Base-by-base conservation (phyloP, 352 stramenopile species). In the Phytophthora ohioensis region DNA sequence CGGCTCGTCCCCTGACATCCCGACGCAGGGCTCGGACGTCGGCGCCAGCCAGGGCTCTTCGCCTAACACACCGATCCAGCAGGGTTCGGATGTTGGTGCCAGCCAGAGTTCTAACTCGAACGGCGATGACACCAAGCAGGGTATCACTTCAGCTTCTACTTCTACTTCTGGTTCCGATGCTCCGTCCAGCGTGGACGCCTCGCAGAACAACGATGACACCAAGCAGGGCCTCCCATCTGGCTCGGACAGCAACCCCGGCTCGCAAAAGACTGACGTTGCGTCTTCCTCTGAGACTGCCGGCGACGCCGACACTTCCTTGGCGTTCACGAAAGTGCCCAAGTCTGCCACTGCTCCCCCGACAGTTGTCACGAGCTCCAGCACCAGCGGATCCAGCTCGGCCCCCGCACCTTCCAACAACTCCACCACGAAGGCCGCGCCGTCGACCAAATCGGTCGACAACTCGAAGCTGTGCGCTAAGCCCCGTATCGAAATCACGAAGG, bases 391-490 rank as follows among this genome's bases (percentile, higher is more conserved):
- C n/a, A 13, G 51, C 21, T 27, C 21, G 21, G 21, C 1, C 1
- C 21, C 21, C 21, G 51, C 57, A 4, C 53, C 31, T 15, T 61
- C 58, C 31, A 70, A 15, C 27, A 56, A 54, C 38, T 49, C 57
- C 46, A 66, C 64, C 7, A 43, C 64, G 34, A 30, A 48, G 9
- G 2, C 65, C 5, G 54, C 60, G 9, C 34, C 67, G 4, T 62
- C 32, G 21, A 47, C 15, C 0, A 21, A 12, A 9, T 58, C 63
- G 5, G 31, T 3, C 3, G 45, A 56, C 36, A 69, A 76, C 58
- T 67, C 64, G 15, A 78, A 80, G 55, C 76, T 90, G 5, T 90
- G 82, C 45, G 71, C 67, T 13, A 80, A 74, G 53, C 73, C 78
- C 0, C 78, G 75, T 48, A 57, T 88, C 12, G 73, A 71, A 3